phyloP scores from a whole-genome alignment of 805 yeast genomes.

The Spathaspora arborariae region DNA sequence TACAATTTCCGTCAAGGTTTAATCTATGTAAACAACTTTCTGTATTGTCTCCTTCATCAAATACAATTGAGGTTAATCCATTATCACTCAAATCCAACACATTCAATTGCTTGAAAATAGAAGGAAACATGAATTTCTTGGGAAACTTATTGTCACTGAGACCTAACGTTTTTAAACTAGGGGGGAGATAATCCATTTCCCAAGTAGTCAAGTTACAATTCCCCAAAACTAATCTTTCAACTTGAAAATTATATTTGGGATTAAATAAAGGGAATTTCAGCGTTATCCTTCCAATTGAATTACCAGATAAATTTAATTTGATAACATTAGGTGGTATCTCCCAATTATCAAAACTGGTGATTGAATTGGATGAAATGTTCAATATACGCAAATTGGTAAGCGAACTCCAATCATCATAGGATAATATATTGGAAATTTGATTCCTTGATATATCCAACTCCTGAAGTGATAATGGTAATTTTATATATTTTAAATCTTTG shows the following conservation, averaged over 20 bases:
- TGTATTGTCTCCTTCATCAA: slow-evolving; percentile 1
- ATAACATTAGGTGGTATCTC: slow-evolving; percentile 12
- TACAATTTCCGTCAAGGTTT: slow-evolving; percentile 16
- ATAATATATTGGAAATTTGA: slow-evolving; percentile 15
- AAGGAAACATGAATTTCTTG: slow-evolving; percentile 7
- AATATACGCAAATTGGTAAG: slow-evolving; percentile 18
- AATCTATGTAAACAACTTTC: slow-evolving; percentile 13
- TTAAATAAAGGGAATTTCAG: slow-evolving; percentile 2
- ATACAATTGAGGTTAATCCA: slow-evolving; percentile 12
- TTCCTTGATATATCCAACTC: slow-evolving; percentile 24
- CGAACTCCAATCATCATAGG: slow-evolving; percentile 23
- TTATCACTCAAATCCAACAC: slow-evolving; percentile 17
- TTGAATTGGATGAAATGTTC: slow-evolving; percentile 15
- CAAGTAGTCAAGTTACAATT: not conserved
- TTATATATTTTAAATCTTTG: slow-evolving; percentile 15
- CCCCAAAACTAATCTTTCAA: slow-evolving; percentile 4
- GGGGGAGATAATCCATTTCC: slow-evolving; percentile 11
- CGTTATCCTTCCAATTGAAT: slow-evolving; percentile 2
- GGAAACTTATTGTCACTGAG: slow-evolving; percentile 9
- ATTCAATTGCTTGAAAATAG: slow-evolving; percentile 3
- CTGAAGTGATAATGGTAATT: slow-evolving; percentile 18
- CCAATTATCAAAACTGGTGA: slow-evolving; percentile 18
- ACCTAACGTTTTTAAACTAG: slow-evolving; percentile 7
- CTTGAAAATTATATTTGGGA: not conserved
- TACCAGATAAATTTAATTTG: slow-evolving; percentile 9